Evolutionary conservation across 2,329 filamentous ascomycete genomes (phyloP), one percentile per base, ranked within the genome.

Genomic region (Paracamarosporium sp.): DNA sequence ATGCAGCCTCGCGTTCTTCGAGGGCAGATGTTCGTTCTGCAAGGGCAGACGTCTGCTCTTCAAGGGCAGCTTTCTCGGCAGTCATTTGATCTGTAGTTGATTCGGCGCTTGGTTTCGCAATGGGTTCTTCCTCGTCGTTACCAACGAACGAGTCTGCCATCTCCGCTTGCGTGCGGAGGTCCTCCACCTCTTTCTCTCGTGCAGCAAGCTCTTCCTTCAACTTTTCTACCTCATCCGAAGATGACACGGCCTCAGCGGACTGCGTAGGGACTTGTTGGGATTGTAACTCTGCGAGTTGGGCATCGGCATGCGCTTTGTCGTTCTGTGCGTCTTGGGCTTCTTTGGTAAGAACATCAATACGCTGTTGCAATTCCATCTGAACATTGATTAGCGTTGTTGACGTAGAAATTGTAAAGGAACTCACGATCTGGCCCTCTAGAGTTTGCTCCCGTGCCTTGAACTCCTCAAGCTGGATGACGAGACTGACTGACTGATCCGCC

Each of bases 401-500:
- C 5, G 17, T 1, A n/a, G 11, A 2, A 2, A 2, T 3, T 3
- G 2, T 25, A 13, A 4, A 4, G 31, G 5, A 41, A 69, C 76
- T 69, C 72, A 75, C 75, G 27, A 81, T 84, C 74, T 88, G 89
- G 13, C 81, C 79, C 69, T 92, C 88, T 45, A 85, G 84, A 64
- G 90, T 88, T 3, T 83, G 81, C 8, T 89, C 86, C 69, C 83
- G 86, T 27, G 85, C 81, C 71, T 90, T 85, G 1, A 88, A 83
- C 20, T 78, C 78, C 25, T 86, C 80, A 17, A 77, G 67, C 55
- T 81, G 68, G 5, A 67, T 64, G 54, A 74, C 67, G 27, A 81
- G 64, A 46, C 61, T 61, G 13, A 75, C 70, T 15, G 76, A 68
- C 46, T 74, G 68, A 28, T 71, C 71, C 15, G 75, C 66, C 51